phyloP scores from a whole-genome alignment of 805 yeast genomes.

The Candida railenensis region DNA sequence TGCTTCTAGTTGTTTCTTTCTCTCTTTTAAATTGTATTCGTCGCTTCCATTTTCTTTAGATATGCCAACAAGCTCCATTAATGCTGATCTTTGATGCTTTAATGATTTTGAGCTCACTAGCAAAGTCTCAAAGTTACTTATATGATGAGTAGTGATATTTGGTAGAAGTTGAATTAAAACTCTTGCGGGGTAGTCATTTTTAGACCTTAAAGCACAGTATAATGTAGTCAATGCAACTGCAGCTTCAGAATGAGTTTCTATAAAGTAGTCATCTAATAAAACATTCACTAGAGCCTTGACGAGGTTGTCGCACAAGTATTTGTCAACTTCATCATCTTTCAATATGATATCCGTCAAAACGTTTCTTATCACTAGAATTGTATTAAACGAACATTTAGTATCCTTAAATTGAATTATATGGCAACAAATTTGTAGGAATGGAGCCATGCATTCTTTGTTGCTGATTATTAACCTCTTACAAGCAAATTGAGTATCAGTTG shows the following conservation, averaged over 20 bases:
- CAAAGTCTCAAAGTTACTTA: constrained; percentile 62
- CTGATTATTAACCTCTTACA: constrained; percentile 66
- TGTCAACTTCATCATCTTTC: constrained; percentile 74
- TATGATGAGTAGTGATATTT: constrained; percentile 52
- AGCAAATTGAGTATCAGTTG: constrained; percentile 60
- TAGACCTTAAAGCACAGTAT: constrained; percentile 69
- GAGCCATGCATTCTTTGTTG: constrained; percentile 68
- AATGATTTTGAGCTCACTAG: constrained; percentile 64
- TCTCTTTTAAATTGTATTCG: constrained; percentile 38
- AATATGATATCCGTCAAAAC: constrained; percentile 67
- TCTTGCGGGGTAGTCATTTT: constrained; percentile 67
- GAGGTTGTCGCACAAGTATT: constrained; percentile 60
- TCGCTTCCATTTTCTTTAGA: constrained; percentile 43
- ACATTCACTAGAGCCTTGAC: constrained; percentile 69
- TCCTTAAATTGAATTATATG: constrained; percentile 83
- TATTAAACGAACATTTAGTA: constrained; percentile 89
- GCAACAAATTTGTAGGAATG: constrained; percentile 70
- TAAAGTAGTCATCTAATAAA: constrained; percentile 70
- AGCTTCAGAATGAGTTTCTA: constrained; percentile 88
- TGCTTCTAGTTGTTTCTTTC: constrained; percentile 55
- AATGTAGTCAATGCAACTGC: constrained; percentile 83
- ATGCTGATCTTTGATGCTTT: constrained; percentile 77
- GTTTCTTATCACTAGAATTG: constrained; percentile 75
- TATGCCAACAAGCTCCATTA: constrained; percentile 71
- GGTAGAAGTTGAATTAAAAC: constrained; percentile 55